A percentile compares a stretch with the other conserved stretches of the same genome.
Evolutionary conservation across 805 yeast genomes (phyloP).

Genomic region (Suhomyces kilbournensis): DNA sequence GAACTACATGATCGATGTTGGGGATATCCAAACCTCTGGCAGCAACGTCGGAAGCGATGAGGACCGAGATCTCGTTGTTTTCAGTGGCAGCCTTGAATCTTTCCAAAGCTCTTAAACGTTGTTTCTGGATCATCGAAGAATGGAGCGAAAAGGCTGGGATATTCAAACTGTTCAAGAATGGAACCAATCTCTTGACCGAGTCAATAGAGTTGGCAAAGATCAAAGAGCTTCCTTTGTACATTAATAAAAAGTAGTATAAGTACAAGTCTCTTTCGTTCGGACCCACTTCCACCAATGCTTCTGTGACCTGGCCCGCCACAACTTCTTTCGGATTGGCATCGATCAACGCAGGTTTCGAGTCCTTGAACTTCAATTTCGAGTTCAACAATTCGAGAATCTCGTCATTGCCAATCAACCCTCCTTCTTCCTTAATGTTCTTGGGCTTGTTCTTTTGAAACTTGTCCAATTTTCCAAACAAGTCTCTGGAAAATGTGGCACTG

Average conservation of each 20-base stretch:
- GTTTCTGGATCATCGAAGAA: conserved; percentile 93
- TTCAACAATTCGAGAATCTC: conserved; percentile 66
- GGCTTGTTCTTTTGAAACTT: conserved; percentile 21
- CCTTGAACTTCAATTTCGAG: conserved; percentile 67
- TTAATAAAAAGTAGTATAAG: conserved; percentile 78
- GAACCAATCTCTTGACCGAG: conserved; percentile 82
- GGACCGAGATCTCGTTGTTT: conserved; percentile 54
- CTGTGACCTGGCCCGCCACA: conserved; percentile 72
- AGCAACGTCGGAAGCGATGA: conserved; percentile 95
- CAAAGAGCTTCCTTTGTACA: conserved; percentile 85
- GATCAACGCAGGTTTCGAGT: conserved; percentile 61
- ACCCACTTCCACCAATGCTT: conserved; percentile 88
- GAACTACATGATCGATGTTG: conserved; percentile 87
- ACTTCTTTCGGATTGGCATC: conserved; percentile 86
- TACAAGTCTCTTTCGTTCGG: conserved; percentile 86
- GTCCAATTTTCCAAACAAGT: conserved; percentile 72
- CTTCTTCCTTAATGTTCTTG: conserved; percentile 19
- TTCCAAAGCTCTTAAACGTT: conserved; percentile 82
- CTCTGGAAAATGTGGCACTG: conserved; percentile 88
- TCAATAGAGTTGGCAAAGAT: conserved; percentile 96
- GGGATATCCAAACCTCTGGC: conserved; percentile 97
- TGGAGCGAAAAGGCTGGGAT: conserved; percentile 77
- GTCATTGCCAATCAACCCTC: conserved; percentile 43
- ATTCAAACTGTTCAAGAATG: conserved; percentile 65
- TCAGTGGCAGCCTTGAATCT: conserved; percentile 58